A percentile compares a stretch with the other conserved stretches of the same genome.
Evolutionary conservation across 306 rosid genomes (phyloP).

Genomic region (Fragaria nilgerrensis): DNA sequence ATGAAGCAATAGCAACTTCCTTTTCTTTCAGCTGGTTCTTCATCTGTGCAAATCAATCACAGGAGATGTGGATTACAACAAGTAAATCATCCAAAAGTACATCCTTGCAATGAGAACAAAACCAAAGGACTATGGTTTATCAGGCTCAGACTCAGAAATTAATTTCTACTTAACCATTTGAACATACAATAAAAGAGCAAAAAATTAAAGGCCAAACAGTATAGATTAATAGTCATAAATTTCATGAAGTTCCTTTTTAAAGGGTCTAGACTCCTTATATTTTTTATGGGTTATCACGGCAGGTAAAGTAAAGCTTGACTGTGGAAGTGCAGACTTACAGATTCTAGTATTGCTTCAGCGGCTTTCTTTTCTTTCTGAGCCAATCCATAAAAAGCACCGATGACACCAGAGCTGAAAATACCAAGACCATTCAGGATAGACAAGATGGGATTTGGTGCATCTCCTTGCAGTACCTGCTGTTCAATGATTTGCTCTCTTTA

Average conservation of each 20-base stretch:
- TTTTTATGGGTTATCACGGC: conserved; percentile 14
- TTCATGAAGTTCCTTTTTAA: neutral
- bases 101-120: neutral
- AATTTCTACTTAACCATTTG: neutral
- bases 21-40: conserved; percentile 62
- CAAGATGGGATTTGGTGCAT: conserved; percentile 37
- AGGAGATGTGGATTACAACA: conserved; percentile 21
- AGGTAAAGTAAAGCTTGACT: conserved; percentile 9
- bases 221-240: neutral
- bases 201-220: neutral
- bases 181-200: neutral
- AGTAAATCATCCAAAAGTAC: conserved; percentile 17
- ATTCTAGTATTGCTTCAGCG: conserved; percentile 50
- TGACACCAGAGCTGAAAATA: conserved; percentile 56
- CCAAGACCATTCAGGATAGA: conserved; percentile 64
- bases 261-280: conserved; percentile 10
- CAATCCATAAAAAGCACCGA: conserved; percentile 67
- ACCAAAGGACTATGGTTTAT: neutral
- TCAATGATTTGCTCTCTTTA: conserved; percentile 34
- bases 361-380: conserved; percentile 57
- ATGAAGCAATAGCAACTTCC: conserved; percentile 55
- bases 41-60: conserved; percentile 55
- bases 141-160: neutral
- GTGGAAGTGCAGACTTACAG: conserved; percentile 53
- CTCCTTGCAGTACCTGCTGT: conserved; percentile 41